Base-by-base conservation (phyloP, 805 yeast species). In the Naumovozyma baii region DNA sequence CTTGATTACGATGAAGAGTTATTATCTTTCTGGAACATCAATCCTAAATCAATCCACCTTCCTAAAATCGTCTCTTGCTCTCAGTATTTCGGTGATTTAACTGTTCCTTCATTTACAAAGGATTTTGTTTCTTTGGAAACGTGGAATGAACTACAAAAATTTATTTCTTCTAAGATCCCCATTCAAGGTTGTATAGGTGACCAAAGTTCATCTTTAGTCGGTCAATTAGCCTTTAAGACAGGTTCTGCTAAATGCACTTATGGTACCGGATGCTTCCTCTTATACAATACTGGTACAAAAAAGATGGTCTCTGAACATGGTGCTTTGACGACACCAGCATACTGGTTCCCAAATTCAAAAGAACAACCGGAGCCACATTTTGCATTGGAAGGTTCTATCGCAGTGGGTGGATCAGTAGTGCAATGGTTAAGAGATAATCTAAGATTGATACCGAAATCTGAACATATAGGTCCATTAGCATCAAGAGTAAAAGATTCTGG, bases 181-280 rank as follows among this genome's bases (percentile, higher is more conserved):
- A 76, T 88, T 42, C 75, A 84, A 51, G 96, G 96, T 34, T 84
- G 95, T 63, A 69, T 88, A 22, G 96, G 96, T 43, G 97, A 88
- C 65, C 97, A 88, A 67, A 77, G 88, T 40, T 86, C 96, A 2
- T 92, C 96, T 2, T 63, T 90, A 44, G 95, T 87, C 37, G 97
- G 96, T 29, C 96, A 88, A 63, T 63, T 84, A 62, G 95, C 95
- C 1, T 76, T 86, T 52, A 70, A 74, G 47, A 72, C 76, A 33
- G 96, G 96, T 40, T 77, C 81, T 34, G 95, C 95, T 34, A 88
- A 88, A 63, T 86, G 95, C 70, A 88, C 97, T 9, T 88, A 87
- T 55, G 97, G 97, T 46, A 88, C 97, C 1, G 97, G 97, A 45
- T 84, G 95, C 60, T 88, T 88, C 69, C 63, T 88, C 45, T 69